Conservation (phyloP, 2,329 filamentous ascomycete genomes). For the Fusarium begoniae region DNA sequence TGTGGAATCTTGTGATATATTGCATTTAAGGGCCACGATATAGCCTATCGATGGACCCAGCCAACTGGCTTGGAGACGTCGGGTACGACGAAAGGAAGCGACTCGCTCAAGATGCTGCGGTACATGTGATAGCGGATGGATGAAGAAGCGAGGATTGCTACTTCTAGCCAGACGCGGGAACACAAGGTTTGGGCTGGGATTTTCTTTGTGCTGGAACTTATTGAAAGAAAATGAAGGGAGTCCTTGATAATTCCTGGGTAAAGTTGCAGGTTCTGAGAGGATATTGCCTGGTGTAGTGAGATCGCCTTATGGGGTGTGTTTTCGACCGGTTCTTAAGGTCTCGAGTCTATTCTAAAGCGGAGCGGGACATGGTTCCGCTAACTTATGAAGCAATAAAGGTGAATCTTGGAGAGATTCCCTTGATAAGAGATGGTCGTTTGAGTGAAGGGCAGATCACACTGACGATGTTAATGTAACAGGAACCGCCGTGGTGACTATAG, state of each 20-base stretch:
- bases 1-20: neutral
- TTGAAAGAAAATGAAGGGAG: neutral
- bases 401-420: neutral
- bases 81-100: slow-evolving; percentile 29
- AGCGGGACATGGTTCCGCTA: neutral
- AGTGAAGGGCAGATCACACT: neutral
- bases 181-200: slow-evolving; percentile 7
- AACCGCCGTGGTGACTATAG: neutral
- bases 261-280: neutral
- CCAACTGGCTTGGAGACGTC: slow-evolving; percentile 24
- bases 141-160: slow-evolving; percentile 31
- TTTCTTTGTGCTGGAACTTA: neutral
- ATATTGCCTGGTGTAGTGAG: neutral
- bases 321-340: neutral
- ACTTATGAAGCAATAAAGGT: neutral
- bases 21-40: neutral
- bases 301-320: neutral
- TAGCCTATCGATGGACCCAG: slow-evolving; percentile 8
- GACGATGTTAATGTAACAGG: neutral
- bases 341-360: neutral
- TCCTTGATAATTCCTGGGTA: neutral
- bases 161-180: slow-evolving; percentile 13
- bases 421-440: neutral
- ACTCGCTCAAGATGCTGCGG: slow-evolving; percentile 23
- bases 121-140: slow-evolving; percentile 29